Evolutionary conservation across 192 early-diverging fungal genomes (phyloP), one percentile per base, ranked within the genome.

Genomic region (Geranomyces michiganensis): DNA sequence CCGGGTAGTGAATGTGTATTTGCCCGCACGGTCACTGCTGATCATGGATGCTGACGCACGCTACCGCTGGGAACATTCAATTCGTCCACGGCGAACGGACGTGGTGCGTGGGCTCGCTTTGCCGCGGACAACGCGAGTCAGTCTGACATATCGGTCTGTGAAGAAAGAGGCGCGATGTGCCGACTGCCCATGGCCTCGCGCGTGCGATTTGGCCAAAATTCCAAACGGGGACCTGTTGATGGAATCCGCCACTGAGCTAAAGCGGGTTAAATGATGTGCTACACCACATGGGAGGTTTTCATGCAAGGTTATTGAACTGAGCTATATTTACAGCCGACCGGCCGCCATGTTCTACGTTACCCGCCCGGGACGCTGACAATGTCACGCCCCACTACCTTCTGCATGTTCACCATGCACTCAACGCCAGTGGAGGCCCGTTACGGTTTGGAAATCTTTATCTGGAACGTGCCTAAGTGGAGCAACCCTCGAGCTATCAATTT

Each of bases 1-100:
- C 30, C 36, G 10, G 10, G 36, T 41, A 41, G 36, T 41, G 36
- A 66, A 72, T 48, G 43, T 82, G 41, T 71, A 82, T 46, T 68
- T 87, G 46, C 68, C 78, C 59, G 72, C 77, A 0, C 71, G 85
- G 32, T 81, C 79, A 14, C 76, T 85, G 36, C 41, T 81, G 30
- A 45, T 85, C 36, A 80, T 87, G 76, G 46, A 62, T 5, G 83
- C 78, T 10, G 78, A 85, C 47, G 72, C 78, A 0, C 55, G 83
- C 21, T 81, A 78, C 47, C 73, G 74, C 14, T 85, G 82, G 83
- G 79, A 84, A 51, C 85, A 87, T 51, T 73, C 66, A 15, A 87
- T 87, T 32, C 76, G 82, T 5, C 63, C 78, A 2, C 73, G 85
- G 19, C 69, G 78, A 8, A 75, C 79, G 15, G 85, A 87, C 51